Base-by-base conservation (phyloP, 1,284 basidiomycete species). In the Trichosporon inkin region DNA sequence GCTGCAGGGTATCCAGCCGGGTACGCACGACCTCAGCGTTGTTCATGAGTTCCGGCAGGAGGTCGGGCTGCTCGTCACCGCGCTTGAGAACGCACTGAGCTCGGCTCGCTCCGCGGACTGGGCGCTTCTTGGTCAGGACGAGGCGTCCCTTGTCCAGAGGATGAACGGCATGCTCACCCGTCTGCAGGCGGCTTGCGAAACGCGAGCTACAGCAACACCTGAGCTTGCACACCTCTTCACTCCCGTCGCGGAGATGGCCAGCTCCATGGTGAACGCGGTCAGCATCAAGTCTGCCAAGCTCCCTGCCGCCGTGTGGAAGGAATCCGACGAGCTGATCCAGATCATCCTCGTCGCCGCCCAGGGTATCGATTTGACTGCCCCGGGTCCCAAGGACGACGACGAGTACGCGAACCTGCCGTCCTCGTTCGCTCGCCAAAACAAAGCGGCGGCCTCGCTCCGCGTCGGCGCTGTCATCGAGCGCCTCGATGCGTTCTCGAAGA, bases 291-390 rank as follows among this genome's bases (percentile, higher is more conserved):
- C 58, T 11, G 44, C 52, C 19, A 34, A 32, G 34, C 54, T 67
- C 1, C 41, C 58, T 1, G 57, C 60, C 22, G 47, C 58, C 3
- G 52, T 73, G 0, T 77, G 76, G 71, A 36, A 55, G 14, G 56
- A 67, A 44, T 77, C 75, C 56, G 75, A 78, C 59, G 71, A 70
- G 40, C 65, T 89, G 62, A 83, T 92, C 68, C 84, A 88, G 66
- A 72, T 80, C 1, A 77, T 89, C 47, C 82, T 91, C 35, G 76
- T 88, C 41, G 81, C 82, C 28, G 81, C 87, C 20, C 89, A 91
- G 69, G 78, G 81, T 17, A 72, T 89, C 67, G 76, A 85, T 39
- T 63, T 16, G 53, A 52, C 57, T 1, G 13, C 19, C 3, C 41
- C 52, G 16, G 55, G 49, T 24, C 56, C 52, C n/a, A 32, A 49